These are phyloP conservation scores for Cryptococcus sp. DNA, from an alignment of 1,284 basidiomycete genomes.

Conservation along the genomic window DNA sequence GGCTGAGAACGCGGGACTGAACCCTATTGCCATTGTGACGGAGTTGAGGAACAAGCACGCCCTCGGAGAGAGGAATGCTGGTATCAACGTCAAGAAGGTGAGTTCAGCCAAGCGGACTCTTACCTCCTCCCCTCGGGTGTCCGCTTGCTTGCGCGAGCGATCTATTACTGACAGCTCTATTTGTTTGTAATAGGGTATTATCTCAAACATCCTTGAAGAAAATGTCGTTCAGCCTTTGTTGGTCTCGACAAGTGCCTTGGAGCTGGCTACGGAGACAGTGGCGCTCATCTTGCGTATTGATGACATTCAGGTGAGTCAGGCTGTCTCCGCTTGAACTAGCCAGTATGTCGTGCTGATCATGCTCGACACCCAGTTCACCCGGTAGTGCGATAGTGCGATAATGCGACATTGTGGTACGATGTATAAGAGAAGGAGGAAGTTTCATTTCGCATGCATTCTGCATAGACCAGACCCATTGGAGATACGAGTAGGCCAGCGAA, in stretches of 20 bases:
- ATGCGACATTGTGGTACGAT: conserved; percentile 13
- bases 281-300: conserved; percentile 94
- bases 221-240: conserved; percentile 96
- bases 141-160: neutral
- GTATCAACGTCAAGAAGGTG: conserved; percentile 97
- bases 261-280: conserved; percentile 97
- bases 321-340: no score
- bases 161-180: neutral
- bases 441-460: no score
- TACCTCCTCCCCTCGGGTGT: neutral
- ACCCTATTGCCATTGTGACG: conserved; percentile 97
- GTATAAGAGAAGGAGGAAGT: no score
- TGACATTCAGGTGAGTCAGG: conserved; percentile 68
- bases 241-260: conserved; percentile 92
- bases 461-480: no score
- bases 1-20: conserved; percentile 97
- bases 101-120: conserved; percentile 22
- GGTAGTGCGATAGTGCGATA: conserved; percentile 25
- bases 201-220: conserved; percentile 95
- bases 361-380: conserved; percentile 14
- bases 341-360: neutral
- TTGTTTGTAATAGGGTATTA: conserved; percentile 67
- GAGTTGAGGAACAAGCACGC: conserved; percentile 97
- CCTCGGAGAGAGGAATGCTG: conserved; percentile 88
- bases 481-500: no score